phyloP scores from a whole-genome alignment of 2,329 filamentous ascomycete genomes.

The Nigrograna mackinnonii region DNA sequence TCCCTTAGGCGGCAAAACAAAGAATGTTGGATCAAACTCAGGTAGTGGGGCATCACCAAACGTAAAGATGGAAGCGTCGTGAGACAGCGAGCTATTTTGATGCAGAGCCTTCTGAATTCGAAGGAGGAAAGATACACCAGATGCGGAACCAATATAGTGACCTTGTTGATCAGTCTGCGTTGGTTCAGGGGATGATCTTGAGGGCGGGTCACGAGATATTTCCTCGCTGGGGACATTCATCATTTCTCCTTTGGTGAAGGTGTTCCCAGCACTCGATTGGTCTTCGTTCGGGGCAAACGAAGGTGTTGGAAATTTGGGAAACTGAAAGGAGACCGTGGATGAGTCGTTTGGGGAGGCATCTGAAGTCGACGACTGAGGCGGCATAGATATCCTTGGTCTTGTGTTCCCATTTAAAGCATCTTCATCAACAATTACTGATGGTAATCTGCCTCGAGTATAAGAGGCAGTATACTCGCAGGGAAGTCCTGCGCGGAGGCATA shows the following conservation, averaged over 20 bases:
- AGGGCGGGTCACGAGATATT: constrained; percentile 24
- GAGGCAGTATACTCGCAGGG: constrained; percentile 55
- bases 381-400: constrained; percentile 17
- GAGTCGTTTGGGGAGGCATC: constrained; percentile 10
- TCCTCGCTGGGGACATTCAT: not conserved
- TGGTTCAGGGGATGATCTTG: constrained; percentile 51
- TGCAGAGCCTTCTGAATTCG: constrained; percentile 55
- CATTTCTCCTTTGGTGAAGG: not conserved
- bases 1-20: constrained; percentile 47
- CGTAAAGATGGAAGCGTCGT: constrained; percentile 52
- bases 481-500: constrained; percentile 33
- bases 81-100: constrained; percentile 40
- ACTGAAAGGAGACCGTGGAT: constrained; percentile 20
- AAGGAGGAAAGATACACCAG: constrained; percentile 54
- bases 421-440: constrained; percentile 43
- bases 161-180: constrained; percentile 51
- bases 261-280: not conserved
- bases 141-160: constrained; percentile 53
- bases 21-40: constrained; percentile 48
- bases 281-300: not conserved
- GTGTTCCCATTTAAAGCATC: constrained; percentile 23
- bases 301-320: constrained; percentile 5
- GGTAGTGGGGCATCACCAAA: constrained; percentile 55
- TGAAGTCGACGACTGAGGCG: constrained; percentile 6
- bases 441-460: constrained; percentile 52